Conservation (phyloP, 345 rosid species). For the Isatis tinctoria region DNA sequence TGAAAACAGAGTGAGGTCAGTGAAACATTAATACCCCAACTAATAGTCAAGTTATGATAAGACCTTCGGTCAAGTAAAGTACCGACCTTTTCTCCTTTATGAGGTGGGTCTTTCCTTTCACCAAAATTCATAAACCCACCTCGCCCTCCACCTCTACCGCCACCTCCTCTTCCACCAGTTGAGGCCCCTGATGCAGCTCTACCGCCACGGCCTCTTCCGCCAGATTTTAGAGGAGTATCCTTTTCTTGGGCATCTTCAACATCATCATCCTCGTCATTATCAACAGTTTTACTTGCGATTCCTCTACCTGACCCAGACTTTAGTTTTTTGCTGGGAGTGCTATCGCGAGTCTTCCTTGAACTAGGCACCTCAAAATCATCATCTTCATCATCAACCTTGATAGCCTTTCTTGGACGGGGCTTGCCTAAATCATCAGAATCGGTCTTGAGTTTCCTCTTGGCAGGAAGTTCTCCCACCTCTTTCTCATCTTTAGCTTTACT, state of each 20-base stretch:
- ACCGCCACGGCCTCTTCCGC: slow-evolving; percentile 84
- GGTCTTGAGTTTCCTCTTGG: slow-evolving; percentile 58
- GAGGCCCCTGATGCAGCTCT: slow-evolving; percentile 59
- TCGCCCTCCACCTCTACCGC: slow-evolving; percentile 85
- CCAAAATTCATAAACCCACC: slow-evolving; percentile 94
- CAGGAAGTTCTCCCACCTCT: slow-evolving; percentile 45
- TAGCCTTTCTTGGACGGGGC: slow-evolving; percentile 47
- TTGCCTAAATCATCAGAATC: slow-evolving; percentile 38
- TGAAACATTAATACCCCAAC: not conserved
- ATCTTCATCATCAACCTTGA: slow-evolving; percentile 51
- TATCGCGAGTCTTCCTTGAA: slow-evolving; percentile 43
- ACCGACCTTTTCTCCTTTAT: slow-evolving; percentile 95
- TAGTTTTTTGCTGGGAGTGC: slow-evolving; percentile 72
- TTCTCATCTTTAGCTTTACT: slow-evolving; percentile 58
- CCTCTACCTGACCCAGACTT: slow-evolving; percentile 73
- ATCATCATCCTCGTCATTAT: slow-evolving; percentile 49
- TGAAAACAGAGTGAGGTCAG: slow-evolving; percentile 35
- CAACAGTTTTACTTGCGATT: slow-evolving; percentile 48
- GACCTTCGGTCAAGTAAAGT: slow-evolving; percentile 38
- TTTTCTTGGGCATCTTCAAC: slow-evolving; percentile 48
- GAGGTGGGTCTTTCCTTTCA: slow-evolving; percentile 98
- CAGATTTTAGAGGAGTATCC: slow-evolving; percentile 56
- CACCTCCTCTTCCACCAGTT: slow-evolving; percentile 53
- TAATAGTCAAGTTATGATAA: slow-evolving; percentile 7
- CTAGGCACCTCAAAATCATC: slow-evolving; percentile 60